Conservation (phyloP, 768 basidiomycete species). For the Leccinum disarticulatum region DNA sequence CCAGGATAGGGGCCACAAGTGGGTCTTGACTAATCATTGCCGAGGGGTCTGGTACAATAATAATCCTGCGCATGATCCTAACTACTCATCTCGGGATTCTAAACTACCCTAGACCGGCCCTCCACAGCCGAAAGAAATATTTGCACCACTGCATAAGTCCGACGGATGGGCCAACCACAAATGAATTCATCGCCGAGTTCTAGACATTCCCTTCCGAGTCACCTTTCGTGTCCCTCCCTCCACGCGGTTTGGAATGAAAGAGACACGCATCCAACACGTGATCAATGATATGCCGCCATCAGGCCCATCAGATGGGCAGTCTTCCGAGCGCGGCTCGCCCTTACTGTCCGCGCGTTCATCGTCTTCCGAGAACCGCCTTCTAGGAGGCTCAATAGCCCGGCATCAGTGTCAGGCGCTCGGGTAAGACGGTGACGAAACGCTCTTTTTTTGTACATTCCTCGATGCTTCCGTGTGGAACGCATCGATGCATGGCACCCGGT, state of each 20-base stretch:
- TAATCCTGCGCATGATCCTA: not conserved
- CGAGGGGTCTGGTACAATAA: not conserved
- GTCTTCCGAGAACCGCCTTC: not conserved
- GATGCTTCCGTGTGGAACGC: not conserved
- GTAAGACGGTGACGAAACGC: not conserved
- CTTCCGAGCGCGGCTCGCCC: not conserved
- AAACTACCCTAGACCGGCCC: not conserved
- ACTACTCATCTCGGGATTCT: constrained; percentile 1
- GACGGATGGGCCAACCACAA: not conserved
- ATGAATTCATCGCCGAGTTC: not conserved
- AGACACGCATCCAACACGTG: not conserved
- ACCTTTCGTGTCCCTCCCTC: not conserved
- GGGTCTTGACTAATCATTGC: not conserved
- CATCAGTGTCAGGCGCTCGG: not conserved
- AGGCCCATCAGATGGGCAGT: not conserved
- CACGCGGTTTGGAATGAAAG: not conserved
- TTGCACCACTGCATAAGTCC: not conserved
- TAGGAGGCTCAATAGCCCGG: not conserved
- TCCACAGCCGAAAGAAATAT: not conserved
- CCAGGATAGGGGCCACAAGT: not conserved
- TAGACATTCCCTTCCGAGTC: not conserved
- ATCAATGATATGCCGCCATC: not conserved
- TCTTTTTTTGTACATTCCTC: not conserved
- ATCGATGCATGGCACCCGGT: not conserved
- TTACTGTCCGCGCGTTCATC: not conserved